Base-by-base conservation (phyloP, 78 protist species). In the Dictyostelium intermedium region DNA sequence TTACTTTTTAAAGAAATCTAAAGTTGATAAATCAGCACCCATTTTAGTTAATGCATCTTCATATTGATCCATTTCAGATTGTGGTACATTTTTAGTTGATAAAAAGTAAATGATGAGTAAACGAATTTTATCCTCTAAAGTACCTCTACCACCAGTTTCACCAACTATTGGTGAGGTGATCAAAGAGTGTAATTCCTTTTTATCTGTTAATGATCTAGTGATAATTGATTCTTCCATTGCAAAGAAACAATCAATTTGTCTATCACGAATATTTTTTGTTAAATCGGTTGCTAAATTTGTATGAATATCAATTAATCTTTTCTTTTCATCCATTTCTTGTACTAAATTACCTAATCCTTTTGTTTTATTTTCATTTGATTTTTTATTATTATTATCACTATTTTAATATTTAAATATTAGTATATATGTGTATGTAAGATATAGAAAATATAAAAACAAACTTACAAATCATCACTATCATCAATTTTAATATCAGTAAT, bases 41-140 rank as follows among this genome's bases (percentile, higher is more conserved):
- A 56, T 45, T 18, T 41, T 66, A 20, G 5, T 30, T 16, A 95
- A 37, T 4, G 85, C 53, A 1, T 76, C 92, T 82, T 91, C 95
- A 60, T 25, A 72, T 56, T 69, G 82, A 11, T 41, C 91, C 77
- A 73, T 66, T 32, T 92, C 97, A 30, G 61, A 20, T 18, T 32
- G 43, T 37, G 95, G 37, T 18, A 74, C 41, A 8, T 61, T n/a
- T 34, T 37, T 74, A 1, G 95, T 91, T 5, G 84, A 50, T 20
- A 97, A 60, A 39, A 41, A 91, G 47, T 91, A 93, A 61, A 97
- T 96, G 37, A 97, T 30, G 5, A 93, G 78, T 32, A 98, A 86
- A n/a, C 98, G 89, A 6, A 98, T 30, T 92, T 96, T 96, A 72
- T 98, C 98, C 8, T 53, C 89, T 18, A 94, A 43, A 5, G 97